Percentiles rank a stretch among this genome's conserved stretches.
Evolutionary conservation across 805 yeast genomes (phyloP).

Genomic region (Yarrowia divulgata): DNA sequence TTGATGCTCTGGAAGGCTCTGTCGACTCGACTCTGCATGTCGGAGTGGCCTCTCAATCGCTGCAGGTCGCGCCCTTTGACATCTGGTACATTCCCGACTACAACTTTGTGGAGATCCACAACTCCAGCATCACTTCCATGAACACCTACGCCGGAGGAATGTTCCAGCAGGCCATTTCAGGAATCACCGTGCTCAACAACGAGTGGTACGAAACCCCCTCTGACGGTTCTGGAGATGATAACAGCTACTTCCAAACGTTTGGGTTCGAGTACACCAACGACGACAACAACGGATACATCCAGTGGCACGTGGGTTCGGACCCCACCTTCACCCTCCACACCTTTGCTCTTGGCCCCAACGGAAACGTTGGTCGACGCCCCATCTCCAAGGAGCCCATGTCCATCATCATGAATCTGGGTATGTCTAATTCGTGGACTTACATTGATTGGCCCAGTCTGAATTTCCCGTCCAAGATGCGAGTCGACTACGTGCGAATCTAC

Average conservation of each 20-base stretch:
- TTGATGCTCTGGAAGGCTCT: slow-evolving; percentile 90
- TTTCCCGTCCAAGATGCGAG: slow-evolving; percentile 78
- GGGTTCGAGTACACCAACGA: slow-evolving; percentile 82
- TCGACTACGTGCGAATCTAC: slow-evolving; percentile 89
- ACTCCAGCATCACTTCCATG: slow-evolving; percentile 74
- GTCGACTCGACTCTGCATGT: slow-evolving; percentile 51
- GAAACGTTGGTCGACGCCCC: slow-evolving; percentile 84
- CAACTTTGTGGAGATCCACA: slow-evolving; percentile 74
- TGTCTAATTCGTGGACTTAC: slow-evolving; percentile 91
- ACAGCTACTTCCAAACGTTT: slow-evolving; percentile 68
- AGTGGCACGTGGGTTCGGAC: slow-evolving; percentile 84
- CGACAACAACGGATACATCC: slow-evolving; percentile 72
- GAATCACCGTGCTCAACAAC: slow-evolving; percentile 75
- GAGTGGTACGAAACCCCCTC: slow-evolving; percentile 75
- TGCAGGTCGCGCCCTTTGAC: slow-evolving; percentile 93
- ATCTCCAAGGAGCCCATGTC: slow-evolving; percentile 94
- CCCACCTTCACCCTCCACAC: slow-evolving; percentile 80
- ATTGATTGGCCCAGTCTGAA: slow-evolving; percentile 81
- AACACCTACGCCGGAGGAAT: slow-evolving; percentile 94
- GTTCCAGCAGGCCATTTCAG: slow-evolving; percentile 90
- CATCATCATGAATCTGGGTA: slow-evolving; percentile 82
- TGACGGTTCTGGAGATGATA: slow-evolving; percentile 34
- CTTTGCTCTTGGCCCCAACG: slow-evolving; percentile 83
- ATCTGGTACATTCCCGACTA: slow-evolving; percentile 95
- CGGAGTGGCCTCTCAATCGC: slow-evolving; percentile 89